Base-by-base conservation (phyloP, 169 alveolate genomes). In the Plasmodium vinckei region DNA sequence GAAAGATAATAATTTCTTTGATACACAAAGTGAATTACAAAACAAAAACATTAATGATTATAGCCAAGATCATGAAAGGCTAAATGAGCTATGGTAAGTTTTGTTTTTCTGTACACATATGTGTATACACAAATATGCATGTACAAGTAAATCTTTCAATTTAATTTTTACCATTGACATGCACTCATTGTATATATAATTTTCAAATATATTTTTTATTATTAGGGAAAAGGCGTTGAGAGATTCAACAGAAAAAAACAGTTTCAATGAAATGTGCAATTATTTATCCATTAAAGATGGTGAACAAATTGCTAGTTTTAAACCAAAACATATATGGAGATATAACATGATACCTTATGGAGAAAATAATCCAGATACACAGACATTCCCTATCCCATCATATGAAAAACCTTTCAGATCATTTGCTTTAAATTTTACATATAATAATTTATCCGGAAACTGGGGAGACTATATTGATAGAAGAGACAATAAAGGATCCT, bases 401-500 rank as follows among this genome's bases (percentile, higher is more conserved):
- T 94, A 93, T 67, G 97, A 95, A 44, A 91, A 93, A 91, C 97
- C 97, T 10, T 92, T 94, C 33, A 90, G 97, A 60, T 92, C 97
- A 54, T 87, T 95, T 89, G 96, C 97, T 33, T 90, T 95, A 77
- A 93, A 93, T 91, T 95, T 95, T 86, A 95, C 97, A 46, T 92
- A 93, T 93, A 95, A 95, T 92, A 95, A 95, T 89, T 94, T 94
- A 53, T 95, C 97, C 12, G 97, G 97, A 60, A 94, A 94, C 92
- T 95, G 97, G 97, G 97, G 97, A 72, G 97, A 95, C 87, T 95
- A 95, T 84, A 86, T 95, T 67, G 92, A 95, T 89, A 94, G 97
- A 82, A 95, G 93, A 63, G 97, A 95, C 70, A 95, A 95, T 93
- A 95, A 95, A 79, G 92, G 87, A 63, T 93, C 97, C n/a, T 65